Evolutionary conservation across 2,329 filamentous ascomycete genomes (phyloP).

Genomic region (Fusarium newnesense): DNA sequence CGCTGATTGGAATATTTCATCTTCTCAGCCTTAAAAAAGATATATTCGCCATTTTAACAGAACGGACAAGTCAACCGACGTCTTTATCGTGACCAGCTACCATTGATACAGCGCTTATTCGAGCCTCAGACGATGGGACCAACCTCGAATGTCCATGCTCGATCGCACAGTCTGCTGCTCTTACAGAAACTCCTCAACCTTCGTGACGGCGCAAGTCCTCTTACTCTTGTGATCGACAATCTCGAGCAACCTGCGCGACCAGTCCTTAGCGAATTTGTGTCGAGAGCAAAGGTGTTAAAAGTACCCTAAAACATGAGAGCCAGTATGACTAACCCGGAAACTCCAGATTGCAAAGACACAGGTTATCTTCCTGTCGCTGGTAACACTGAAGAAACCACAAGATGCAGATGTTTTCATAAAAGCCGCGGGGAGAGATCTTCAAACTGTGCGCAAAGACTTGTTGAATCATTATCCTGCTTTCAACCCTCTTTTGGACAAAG

Average conservation of each 20-base stretch:
- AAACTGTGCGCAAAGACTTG: conserved; percentile 69
- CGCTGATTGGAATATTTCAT: conserved; percentile 7
- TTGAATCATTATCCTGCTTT: conserved; percentile 58
- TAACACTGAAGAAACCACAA: conserved; percentile 72
- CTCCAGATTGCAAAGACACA: conserved; percentile 70
- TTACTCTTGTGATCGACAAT: conserved; percentile 86
- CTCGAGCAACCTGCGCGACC: conserved; percentile 82
- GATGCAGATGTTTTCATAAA: conserved; percentile 75
- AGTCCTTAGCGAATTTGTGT: conserved; percentile 77
- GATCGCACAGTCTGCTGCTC: conserved; percentile 85
- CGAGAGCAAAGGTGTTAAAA: conserved; percentile 73
- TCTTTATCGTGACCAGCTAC: no score
- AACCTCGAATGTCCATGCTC: conserved; percentile 70
- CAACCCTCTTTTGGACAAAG: conserved; percentile 51
- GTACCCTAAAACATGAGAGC: background rate
- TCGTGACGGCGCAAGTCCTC: conserved; percentile 82
- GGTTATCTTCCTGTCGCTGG: conserved; percentile 81
- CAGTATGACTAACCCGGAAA: conserved; percentile 2
- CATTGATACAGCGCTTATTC: background rate
- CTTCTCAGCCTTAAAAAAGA: background rate
- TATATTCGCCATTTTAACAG: background rate
- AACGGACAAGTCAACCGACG: background rate
- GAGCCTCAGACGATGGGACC: conserved; percentile 60
- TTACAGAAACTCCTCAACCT: conserved; percentile 84
- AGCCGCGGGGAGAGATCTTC: conserved; percentile 67